Evolutionary conservation across 768 basidiomycete species (phyloP).

Genomic region (Suillus subaureus): DNA sequence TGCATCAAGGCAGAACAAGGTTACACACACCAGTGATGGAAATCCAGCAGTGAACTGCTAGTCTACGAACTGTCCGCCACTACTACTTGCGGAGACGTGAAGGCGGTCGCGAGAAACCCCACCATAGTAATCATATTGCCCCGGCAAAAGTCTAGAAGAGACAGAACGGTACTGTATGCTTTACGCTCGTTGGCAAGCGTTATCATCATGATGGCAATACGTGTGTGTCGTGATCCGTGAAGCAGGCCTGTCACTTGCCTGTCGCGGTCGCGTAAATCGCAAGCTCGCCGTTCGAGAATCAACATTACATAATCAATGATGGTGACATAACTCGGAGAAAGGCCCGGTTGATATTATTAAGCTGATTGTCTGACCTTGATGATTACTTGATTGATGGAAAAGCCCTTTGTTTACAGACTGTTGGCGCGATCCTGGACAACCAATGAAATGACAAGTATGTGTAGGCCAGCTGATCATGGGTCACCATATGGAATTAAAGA

Average conservation of each 20-base stretch:
- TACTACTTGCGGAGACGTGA: not conserved
- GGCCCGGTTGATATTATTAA: no score
- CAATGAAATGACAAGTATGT: not conserved
- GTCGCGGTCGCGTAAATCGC: no score
- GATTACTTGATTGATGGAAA: no score
- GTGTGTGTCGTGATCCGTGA: not conserved
- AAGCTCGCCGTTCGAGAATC: no score
- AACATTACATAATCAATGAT: no score
- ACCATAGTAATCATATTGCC: not conserved
- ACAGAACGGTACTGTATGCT: no score
- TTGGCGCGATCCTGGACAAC: not conserved
- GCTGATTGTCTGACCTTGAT: no score
- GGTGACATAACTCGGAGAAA: no score
- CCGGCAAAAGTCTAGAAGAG: not conserved
- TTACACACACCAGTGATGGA: not conserved
- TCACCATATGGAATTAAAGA: not conserved
- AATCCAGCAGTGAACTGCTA: not conserved
- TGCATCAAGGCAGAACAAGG: not conserved
- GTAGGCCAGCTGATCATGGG: no score
- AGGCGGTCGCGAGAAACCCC: not conserved
- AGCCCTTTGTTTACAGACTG: not conserved
- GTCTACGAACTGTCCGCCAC: not conserved
- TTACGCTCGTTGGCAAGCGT: not conserved
- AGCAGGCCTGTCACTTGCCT: no score
- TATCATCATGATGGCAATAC: not conserved